Conservation (phyloP, 2,329 filamentous ascomycete species). For the Zalaria sp. region DNA sequence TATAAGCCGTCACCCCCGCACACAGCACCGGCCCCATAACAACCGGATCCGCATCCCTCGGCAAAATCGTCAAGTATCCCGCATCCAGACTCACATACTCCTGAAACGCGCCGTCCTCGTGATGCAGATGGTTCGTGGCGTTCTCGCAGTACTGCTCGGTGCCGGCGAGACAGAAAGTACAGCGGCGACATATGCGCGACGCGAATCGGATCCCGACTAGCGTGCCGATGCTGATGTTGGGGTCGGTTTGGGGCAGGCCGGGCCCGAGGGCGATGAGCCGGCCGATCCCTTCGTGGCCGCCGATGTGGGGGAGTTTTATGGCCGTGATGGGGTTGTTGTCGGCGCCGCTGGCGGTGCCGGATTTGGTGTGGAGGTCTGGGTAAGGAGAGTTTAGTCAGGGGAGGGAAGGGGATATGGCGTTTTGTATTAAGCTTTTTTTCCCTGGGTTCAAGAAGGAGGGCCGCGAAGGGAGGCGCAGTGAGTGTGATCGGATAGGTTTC, state of each 20-base stretch:
- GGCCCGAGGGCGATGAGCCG: conserved; percentile 26
- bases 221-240: conserved; percentile 22
- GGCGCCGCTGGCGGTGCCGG: conserved; percentile 17
- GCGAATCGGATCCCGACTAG: conserved; percentile 30
- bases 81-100: conserved; percentile 31
- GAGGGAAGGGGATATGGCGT: conserved; percentile 10
- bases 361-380: conserved; percentile 16
- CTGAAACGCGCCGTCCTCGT: conserved; percentile 32
- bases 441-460: background rate
- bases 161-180: conserved; percentile 28
- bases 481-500: no score
- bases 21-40: conserved; percentile 29
- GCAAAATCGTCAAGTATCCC: conserved; percentile 28
- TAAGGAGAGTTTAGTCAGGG: conserved; percentile 6
- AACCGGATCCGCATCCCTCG: conserved; percentile 27
- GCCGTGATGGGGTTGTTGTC: conserved; percentile 27
- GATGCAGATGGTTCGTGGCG: conserved; percentile 30
- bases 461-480: background rate
- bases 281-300: conserved; percentile 31
- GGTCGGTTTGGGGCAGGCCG: conserved; percentile 15
- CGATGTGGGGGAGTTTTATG: conserved; percentile 31
- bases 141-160: conserved; percentile 27
- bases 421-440: no score
- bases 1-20: conserved; percentile 29
- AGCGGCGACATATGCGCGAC: conserved; percentile 27